Base-by-base conservation (phyloP, 176 grass and related monocot genomes). In the Musa beccarii region DNA sequence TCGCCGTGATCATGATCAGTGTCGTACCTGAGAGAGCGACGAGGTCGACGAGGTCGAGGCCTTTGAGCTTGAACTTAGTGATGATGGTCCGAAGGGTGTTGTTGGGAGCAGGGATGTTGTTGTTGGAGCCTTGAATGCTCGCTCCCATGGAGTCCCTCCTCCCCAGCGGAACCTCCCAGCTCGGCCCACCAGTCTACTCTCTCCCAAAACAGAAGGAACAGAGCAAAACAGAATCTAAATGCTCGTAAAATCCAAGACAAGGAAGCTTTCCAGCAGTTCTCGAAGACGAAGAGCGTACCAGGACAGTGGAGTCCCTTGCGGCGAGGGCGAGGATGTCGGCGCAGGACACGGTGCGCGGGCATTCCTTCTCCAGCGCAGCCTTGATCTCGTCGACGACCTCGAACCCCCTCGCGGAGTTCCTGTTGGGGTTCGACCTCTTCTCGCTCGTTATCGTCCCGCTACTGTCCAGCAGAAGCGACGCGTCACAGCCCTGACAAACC, bases 331-430 rank as follows among this genome's bases (percentile, higher is more conserved):
- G 77, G 68, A 97, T 85, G 68, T 97, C 93, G 0, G 93, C 85
- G 53, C 93, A 97, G 13, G 93, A 97, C 9, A 97, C 93, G 0
- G 88, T 97, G 8, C 8, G 76, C 0, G 90, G 90, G 86, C 93
- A 97, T 26, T 85, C 90, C 9, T 72, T 80, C 68, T 97, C 93
- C 52, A 97, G 55, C 1, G 93, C 84, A n/a, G 75, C 55, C 81
- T 97, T 97, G 84, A 97, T 97, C 90, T 93, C 84, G 74, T 97
- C 93, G 43, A 97, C 59, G 20, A 97, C 90, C 82, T 97, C 90
- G 61, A 91, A 97, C 0, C 93, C 93, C 75, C 90, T 80, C 3
- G 87, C 86, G 0, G 90, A 97, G 77, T 93, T 52, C 52, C 55
- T 52, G 81, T 97, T 97, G 9, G 93, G 76, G 22, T 67, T 74